phyloP scores from a whole-genome alignment of 768 basidiomycete genomes.

The Boletus edulis region DNA sequence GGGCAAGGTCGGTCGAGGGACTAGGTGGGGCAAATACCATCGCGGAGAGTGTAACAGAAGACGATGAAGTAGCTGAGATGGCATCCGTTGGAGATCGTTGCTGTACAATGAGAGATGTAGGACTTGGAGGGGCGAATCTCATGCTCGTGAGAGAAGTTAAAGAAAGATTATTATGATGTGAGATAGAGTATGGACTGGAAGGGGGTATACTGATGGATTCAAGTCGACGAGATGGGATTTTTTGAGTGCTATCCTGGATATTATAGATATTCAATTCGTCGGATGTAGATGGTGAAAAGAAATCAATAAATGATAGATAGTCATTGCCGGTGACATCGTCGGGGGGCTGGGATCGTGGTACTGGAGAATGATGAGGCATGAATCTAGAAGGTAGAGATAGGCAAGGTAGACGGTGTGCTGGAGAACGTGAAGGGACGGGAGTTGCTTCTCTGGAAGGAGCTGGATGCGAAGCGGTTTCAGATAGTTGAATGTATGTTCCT shows the following conservation, averaged over 20 bases:
- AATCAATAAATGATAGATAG: conserved; percentile 47
- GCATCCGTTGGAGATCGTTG: conserved; percentile 10
- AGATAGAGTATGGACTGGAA: conserved; percentile 17
- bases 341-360: conserved; percentile 18
- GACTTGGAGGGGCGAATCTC: conserved; percentile 32
- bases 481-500: background rate
- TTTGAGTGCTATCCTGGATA: conserved; percentile 1
- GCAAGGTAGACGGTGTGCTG: conserved; percentile 27
- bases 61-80: conserved; percentile 5
- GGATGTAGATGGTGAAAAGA: conserved; percentile 32
- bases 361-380: conserved; percentile 18
- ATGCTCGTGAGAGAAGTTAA: conserved; percentile 29
- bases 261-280: conserved; percentile 11
- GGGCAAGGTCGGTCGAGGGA: conserved; percentile 14
- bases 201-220: conserved; percentile 20
- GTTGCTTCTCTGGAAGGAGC: conserved; percentile 32
- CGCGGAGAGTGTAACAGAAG: conserved; percentile 24
- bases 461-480: conserved; percentile 19
- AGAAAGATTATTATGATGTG: conserved; percentile 15
- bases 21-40: conserved; percentile 32
- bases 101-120: conserved; percentile 5
- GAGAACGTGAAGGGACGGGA: conserved; percentile 42
- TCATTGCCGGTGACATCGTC: conserved; percentile 30
- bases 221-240: conserved; percentile 10
- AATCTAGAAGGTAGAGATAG: conserved; percentile 18